Percentiles rank a stretch among this genome's conserved stretches.
Conservation (phyloP, 306 rosid genomes). For the Quercus variabilis region DNA sequence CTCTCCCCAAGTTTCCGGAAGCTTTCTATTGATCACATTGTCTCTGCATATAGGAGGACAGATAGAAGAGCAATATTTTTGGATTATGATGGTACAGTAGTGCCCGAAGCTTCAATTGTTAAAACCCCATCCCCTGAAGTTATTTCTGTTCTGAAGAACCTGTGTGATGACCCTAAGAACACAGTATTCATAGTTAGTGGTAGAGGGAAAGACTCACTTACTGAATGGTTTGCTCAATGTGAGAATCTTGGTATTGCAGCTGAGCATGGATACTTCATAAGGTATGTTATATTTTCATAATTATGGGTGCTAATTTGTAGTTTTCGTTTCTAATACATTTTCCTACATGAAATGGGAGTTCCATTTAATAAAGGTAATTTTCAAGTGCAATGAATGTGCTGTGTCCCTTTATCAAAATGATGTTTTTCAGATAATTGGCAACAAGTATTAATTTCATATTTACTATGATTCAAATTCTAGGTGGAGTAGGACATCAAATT, state of each 20-base stretch:
- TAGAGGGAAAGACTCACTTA: constrained; percentile 53
- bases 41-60: constrained; percentile 64
- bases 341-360: background rate
- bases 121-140: constrained; percentile 61
- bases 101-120: constrained; percentile 57
- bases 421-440: constrained; percentile 3
- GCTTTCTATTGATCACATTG: constrained; percentile 58
- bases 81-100: constrained; percentile 89
- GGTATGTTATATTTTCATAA: constrained; percentile 36
- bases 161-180: constrained; percentile 68
- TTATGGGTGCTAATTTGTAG: constrained; percentile 1
- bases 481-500: constrained; percentile 58
- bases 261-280: constrained; percentile 81
- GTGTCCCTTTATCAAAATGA: background rate
- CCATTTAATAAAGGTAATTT: background rate
- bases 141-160: constrained; percentile 55
- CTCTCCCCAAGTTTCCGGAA: constrained; percentile 83
- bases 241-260: constrained; percentile 88
- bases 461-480: constrained; percentile 33
- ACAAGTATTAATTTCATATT: constrained; percentile 4
- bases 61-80: constrained; percentile 70
- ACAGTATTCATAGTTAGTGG: constrained; percentile 87
- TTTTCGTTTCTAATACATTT: background rate
- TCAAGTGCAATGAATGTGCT: background rate
- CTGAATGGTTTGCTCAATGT: constrained; percentile 69